phyloP scores from a whole-genome alignment of 1,284 basidiomycete species.

The Cutaneotrichosporon cutaneum region DNA sequence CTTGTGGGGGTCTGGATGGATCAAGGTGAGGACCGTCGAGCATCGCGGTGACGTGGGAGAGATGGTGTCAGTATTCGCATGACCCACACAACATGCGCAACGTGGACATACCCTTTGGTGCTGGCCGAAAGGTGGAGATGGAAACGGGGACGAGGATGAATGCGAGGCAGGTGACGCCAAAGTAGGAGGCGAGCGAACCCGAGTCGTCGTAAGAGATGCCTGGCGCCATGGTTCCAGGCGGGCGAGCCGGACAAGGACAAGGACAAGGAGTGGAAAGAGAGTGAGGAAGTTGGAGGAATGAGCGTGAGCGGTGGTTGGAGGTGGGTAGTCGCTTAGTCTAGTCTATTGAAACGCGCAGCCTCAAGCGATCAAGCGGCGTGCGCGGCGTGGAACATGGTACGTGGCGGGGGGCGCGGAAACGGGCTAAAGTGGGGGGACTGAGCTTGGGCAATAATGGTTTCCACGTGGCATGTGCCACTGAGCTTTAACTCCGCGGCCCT shows the following conservation, averaged over 20 bases:
- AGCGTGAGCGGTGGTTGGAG: too few relatives aligned
- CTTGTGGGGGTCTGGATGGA: conserved; percentile 36
- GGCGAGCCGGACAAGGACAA: background rate
- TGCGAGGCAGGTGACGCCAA: conserved; percentile 79
- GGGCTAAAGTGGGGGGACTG: background rate
- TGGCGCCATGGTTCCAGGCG: conserved; percentile 35
- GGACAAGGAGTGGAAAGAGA: conserved; percentile 4
- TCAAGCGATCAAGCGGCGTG: too few relatives aligned
- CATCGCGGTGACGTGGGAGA: conserved; percentile 34
- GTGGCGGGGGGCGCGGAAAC: background rate
- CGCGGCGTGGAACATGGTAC: background rate
- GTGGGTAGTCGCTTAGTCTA: background rate
- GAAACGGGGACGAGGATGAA: conserved; percentile 76
- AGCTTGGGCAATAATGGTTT: too few relatives aligned
- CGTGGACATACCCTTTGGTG: conserved; percentile 41
- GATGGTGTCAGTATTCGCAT: background rate
- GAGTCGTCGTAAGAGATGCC: conserved; percentile 72
- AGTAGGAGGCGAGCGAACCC: conserved; percentile 84
- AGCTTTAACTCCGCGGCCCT: background rate
- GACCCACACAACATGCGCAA: too few relatives aligned
- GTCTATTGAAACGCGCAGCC: too few relatives aligned
- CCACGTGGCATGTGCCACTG: background rate
- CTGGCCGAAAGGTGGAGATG: conserved; percentile 56
- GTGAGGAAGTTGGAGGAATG: background rate
- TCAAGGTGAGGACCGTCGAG: conserved; percentile 37